Evolutionary conservation across 208 protist genomes (phyloP), one percentile per base, ranked within the genome.

Genomic region (Leishmania turanica): DNA sequence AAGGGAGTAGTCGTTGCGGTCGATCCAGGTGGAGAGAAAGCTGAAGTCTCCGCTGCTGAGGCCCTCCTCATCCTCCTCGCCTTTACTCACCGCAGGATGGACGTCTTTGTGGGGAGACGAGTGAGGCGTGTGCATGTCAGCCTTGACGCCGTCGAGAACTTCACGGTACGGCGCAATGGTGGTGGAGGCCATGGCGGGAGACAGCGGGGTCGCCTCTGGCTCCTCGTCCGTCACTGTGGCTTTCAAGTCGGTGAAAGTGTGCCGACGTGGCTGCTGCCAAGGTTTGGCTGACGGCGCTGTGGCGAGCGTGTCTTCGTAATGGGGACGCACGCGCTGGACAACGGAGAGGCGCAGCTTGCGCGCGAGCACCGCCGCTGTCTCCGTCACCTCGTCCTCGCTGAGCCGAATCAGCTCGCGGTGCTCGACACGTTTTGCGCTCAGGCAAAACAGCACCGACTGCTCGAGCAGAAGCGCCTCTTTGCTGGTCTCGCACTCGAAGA

Each of bases 391-490:
- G 40, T 78, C 71, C 64, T 87, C 90, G 24, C 79, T 80, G 53
- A 84, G 71, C 24, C 86, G 80, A 11, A 96, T 68, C 42, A 96
- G 78, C 76, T 96, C 90, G 47, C 92, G 85, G 74, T 92, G 82
- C 37, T 91, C 83, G 2, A 96, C 85, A 1, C 92, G 87, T 53
- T 82, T 83, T 15, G 89, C 82, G 21, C 80, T 83, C 68, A 96
- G 83, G 7, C 88, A 82, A 81, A 86, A 92, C 13, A 96, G 84
- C 71, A 96, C 90, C 21, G 92, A 88, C 82, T 96, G 91, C 81
- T 96, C 90, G 40, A 96, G 79, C 71, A 96, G 79, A 66, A 93
- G 85, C 27, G 92, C 92, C 42, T 96, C 88, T 45, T 88, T 84
- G 21, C 80, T 75, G 24, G 83, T 84, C 53, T 83, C 68, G 80